Base-by-base conservation (phyloP, 83 land plant species). In the Picea abies region DNA sequence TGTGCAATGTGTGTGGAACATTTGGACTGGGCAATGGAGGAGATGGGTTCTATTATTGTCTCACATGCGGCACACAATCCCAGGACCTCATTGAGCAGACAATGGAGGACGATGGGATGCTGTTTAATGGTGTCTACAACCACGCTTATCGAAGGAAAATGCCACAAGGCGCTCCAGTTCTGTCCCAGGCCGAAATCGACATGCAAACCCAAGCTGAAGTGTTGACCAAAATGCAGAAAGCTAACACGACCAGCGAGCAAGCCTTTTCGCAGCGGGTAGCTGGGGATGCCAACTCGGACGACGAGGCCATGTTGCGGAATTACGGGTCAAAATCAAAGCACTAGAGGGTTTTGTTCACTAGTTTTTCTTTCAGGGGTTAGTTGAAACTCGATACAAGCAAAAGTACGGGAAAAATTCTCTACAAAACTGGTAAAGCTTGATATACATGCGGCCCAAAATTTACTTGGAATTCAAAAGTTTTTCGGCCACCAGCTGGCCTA, bases 1-100 rank as follows among this genome's bases (percentile, higher is more conserved):
- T 73, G 58, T 90, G 93, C 80, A 67, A 79, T 35, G 67, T 41
- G 9, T 94, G 93, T 83, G 90, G 92, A 56, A 84, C 83, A 63
- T 19, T 61, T 4, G 91, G 88, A n/a, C 65, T 94, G 41, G 58
- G 52, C 0, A 81, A 64, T 23, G 93, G 91, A 11, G 86, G 61
- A 19, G 96, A 96, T 61, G 99, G 99, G 60, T 97, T 84, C 87
- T 91, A 76, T 86, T 96, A 94, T 88, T 97, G 99, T 86, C 76
- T 12, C 0, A 10, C 35, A 3, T 97, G 99, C 83, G 92, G 89
- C 20, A 64, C 92, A 14, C 97, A 93, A 78, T 91, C 91, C n/a
- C 94, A 96, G 65, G 91, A 88, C 76, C 66, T 87, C 85, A 20
- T 89, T 60, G 94, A 91, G 63, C 90, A 94, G 29, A 92, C 82